Percentiles rank a stretch among this genome's conserved stretches.
Conservation (phyloP, 1,284 basidiomycete genomes). For the Omphalotus olearius region DNA sequence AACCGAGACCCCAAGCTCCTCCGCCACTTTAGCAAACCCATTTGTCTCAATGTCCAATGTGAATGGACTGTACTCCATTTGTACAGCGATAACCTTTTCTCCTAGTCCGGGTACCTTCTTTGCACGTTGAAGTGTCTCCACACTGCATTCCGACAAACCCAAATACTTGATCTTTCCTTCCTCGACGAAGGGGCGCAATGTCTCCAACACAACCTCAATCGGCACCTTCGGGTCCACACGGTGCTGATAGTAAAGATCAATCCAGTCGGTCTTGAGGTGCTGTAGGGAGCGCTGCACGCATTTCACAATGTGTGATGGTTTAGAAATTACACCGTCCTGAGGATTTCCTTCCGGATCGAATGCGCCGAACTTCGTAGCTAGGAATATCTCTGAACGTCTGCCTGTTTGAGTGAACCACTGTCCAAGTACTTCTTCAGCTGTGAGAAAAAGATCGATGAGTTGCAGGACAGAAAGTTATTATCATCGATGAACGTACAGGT, state of each 20-base stretch:
- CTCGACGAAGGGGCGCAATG: conserved; percentile 31
- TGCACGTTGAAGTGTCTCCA: conserved; percentile 57
- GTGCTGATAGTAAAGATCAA: conserved; percentile 31
- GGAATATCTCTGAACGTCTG: conserved; percentile 29
- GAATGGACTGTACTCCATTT: conserved; percentile 66
- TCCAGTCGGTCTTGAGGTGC: conserved; percentile 28
- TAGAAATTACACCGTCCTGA: conserved; percentile 12
- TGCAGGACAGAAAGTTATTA: too few species aligned
- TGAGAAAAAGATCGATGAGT: too few species aligned
- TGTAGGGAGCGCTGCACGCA: conserved; percentile 30
- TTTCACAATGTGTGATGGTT: conserved; percentile 22
- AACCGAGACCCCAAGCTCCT: conserved; percentile 50
- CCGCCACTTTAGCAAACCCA: conserved; percentile 42
- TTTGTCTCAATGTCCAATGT: conserved; percentile 47
- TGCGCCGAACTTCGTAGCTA: conserved; percentile 30
- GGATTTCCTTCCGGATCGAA: conserved; percentile 2
- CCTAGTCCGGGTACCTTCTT: conserved; percentile 56
- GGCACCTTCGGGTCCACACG: conserved; percentile 19
- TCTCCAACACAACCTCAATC: conserved; percentile 27
- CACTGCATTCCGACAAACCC: conserved; percentile 59
- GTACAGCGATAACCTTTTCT: conserved; percentile 33
- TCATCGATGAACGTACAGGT: too few species aligned
- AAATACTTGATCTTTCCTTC: conserved; percentile 58
- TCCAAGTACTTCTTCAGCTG: conserved; percentile 36
- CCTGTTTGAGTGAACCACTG: conserved; percentile 34